A percentile compares a stretch with the other conserved stretches of the same genome.
Evolutionary conservation across 768 basidiomycete genomes (phyloP).

Genomic region (Chalciporus pseudorubinellus): DNA sequence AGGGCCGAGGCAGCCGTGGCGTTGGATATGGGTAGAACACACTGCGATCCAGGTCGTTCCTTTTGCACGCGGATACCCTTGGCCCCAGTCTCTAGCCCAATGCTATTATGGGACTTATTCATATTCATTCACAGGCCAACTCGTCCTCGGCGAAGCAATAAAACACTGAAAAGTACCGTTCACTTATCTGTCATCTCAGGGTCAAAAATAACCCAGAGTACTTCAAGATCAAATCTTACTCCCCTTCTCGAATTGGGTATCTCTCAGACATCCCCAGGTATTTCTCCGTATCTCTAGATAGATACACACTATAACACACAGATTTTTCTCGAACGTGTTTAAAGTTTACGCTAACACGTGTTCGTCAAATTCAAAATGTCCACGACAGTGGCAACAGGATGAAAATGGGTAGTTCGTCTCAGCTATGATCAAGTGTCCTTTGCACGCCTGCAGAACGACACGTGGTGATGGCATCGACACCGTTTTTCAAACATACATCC

Average conservation of each 20-base stretch:
- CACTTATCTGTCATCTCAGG: neutral
- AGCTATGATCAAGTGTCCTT: neutral
- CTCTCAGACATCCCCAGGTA: slow-evolving; percentile 1
- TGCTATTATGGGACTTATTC: neutral
- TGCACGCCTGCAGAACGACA: neutral
- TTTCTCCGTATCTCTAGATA: slow-evolving; percentile 10
- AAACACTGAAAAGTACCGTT: neutral
- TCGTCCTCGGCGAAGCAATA: neutral
- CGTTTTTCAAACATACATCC: neutral
- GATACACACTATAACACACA: neutral
- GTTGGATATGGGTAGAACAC: neutral
- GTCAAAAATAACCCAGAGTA: slow-evolving; percentile 5
- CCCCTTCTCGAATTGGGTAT: neutral
- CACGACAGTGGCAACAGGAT: slow-evolving; percentile 3
- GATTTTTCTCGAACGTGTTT: neutral
- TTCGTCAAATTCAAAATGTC: slow-evolving; percentile 6
- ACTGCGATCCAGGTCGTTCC: neutral
- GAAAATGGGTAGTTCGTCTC: slow-evolving; percentile 9
- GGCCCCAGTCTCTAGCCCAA: slow-evolving; percentile 5
- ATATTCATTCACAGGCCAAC: neutral
- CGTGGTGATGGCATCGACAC: neutral
- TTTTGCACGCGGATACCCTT: slow-evolving; percentile 16
- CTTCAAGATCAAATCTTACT: slow-evolving; percentile 27
- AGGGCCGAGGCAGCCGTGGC: neutral
- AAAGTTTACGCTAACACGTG: slow-evolving; percentile 19